These are phyloP conservation scores for Pelargonium fulgidum DNA, from an alignment of 441 rosid species.

Conservation along the genomic window DNA sequence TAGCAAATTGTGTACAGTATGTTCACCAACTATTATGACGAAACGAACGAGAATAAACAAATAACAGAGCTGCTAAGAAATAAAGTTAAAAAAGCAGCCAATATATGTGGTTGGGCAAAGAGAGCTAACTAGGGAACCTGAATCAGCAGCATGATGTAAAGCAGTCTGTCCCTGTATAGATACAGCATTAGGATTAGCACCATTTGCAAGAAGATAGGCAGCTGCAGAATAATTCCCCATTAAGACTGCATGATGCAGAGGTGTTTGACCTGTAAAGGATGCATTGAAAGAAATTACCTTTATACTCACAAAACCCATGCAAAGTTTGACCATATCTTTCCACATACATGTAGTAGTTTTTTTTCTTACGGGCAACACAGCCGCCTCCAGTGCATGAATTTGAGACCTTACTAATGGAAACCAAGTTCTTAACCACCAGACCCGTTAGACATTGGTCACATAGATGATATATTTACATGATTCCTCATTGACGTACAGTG, in stretches of 20 bases:
- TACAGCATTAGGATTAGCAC: conserved; percentile 19
- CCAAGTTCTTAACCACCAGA: too few species aligned
- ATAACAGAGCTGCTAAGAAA: not conserved
- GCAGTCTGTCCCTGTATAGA: not conserved
- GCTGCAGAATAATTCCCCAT: not conserved
- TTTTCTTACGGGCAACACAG: too few species aligned
- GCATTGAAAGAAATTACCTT: not conserved
- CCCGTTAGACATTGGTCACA: too few species aligned
- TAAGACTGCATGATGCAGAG: conserved; percentile 17
- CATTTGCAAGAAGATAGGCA: conserved; percentile 20
- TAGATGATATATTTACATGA: not conserved
- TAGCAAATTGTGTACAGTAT: not conserved
- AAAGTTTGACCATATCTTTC: not conserved
- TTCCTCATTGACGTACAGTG: not conserved
- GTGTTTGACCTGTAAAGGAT: conserved; percentile 6
- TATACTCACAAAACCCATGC: not conserved
- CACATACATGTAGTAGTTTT: not conserved
- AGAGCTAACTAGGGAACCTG: conserved; percentile 6
- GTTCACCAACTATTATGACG: not conserved
- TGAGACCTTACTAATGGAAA: too few species aligned
- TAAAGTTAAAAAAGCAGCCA: not conserved
- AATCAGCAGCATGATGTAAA: conserved; percentile 9
- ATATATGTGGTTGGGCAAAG: not conserved
- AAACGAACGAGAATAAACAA: not conserved
- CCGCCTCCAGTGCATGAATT: not conserved